These are phyloP conservation scores for Boeremia lycopersici DNA, from an alignment of 2,329 filamentous ascomycete genomes.

Conservation along the genomic window DNA sequence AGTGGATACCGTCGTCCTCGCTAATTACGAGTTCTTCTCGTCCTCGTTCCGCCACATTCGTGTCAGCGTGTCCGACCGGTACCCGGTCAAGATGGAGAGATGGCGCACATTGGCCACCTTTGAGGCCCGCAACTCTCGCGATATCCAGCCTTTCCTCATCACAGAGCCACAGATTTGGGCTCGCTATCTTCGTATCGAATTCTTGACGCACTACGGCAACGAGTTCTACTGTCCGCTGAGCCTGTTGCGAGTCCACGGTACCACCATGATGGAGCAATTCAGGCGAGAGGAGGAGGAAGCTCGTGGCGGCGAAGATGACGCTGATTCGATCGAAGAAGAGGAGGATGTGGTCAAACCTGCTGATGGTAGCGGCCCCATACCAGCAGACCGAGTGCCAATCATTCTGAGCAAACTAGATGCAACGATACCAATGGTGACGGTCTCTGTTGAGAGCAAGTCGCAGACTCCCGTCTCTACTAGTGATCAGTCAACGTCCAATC, in stretches of 20 bases:
- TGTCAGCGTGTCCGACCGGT: slow-evolving; percentile 91
- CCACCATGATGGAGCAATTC: slow-evolving; percentile 91
- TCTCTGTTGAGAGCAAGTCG: neutral
- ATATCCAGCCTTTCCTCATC: slow-evolving; percentile 93
- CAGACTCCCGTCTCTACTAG: slow-evolving; percentile 4
- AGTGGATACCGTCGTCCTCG: slow-evolving; percentile 94
- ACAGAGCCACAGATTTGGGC: slow-evolving; percentile 96
- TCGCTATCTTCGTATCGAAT: slow-evolving; percentile 88
- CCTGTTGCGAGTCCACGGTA: slow-evolving; percentile 88
- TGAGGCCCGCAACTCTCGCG: slow-evolving; percentile 88
- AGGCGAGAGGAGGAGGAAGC: slow-evolving; percentile 79
- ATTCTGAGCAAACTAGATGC: slow-evolving; percentile 19
- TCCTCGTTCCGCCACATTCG: slow-evolving; percentile 93
- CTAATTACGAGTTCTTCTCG: slow-evolving; percentile 99
- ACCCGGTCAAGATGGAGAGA: slow-evolving; percentile 88
- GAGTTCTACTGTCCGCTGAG: slow-evolving; percentile 97
- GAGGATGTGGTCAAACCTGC: slow-evolving; percentile 48
- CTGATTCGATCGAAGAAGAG: slow-evolving; percentile 60
- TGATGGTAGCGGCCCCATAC: slow-evolving; percentile 30
- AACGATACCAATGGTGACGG: neutral
- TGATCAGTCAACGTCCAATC: neutral
- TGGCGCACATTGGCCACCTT: slow-evolving; percentile 90
- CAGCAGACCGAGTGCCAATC: slow-evolving; percentile 27
- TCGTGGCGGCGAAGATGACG: slow-evolving; percentile 64
- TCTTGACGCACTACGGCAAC: slow-evolving; percentile 90